Conservation (phyloP, 1,139 yeast genomes). For the Candida buenavistaensis region DNA sequence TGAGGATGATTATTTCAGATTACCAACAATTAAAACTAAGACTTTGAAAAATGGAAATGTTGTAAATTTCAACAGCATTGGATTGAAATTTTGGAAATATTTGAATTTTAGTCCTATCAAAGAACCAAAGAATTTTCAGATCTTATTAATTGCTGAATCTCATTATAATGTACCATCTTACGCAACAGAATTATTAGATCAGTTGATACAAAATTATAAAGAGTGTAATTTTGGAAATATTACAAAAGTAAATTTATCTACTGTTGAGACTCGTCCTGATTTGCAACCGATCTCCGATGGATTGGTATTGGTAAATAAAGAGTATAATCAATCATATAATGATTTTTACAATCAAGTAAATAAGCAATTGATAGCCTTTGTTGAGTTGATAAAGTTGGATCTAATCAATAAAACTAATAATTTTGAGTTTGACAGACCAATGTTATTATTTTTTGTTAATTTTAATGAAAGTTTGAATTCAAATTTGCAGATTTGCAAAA, state of each 20-base stretch:
- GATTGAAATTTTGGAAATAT: slow-evolving; percentile 53
- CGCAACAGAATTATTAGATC: slow-evolving; percentile 37
- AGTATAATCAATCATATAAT: slow-evolving; percentile 22
- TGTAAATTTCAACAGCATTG: slow-evolving; percentile 37
- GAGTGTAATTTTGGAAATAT: slow-evolving; percentile 52
- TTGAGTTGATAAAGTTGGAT: slow-evolving; percentile 38
- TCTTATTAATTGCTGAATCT: slow-evolving; percentile 47
- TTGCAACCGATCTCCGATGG: slow-evolving; percentile 36
- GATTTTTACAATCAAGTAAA: slow-evolving; percentile 32
- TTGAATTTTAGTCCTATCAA: slow-evolving; percentile 57
- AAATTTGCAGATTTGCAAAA: slow-evolving; percentile 45
- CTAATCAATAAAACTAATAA: slow-evolving; percentile 42
- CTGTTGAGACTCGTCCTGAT: slow-evolving; percentile 33
- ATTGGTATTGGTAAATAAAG: slow-evolving; percentile 28
- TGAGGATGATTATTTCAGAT: slow-evolving; percentile 23
- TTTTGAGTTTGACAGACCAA: slow-evolving; percentile 46
- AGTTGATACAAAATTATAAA: slow-evolving; percentile 42
- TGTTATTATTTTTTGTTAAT: slow-evolving; percentile 48
- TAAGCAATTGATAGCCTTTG: slow-evolving; percentile 29
- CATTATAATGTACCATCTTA: slow-evolving; percentile 18
- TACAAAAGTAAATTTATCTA: slow-evolving; percentile 30
- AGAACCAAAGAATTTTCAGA: slow-evolving; percentile 48
- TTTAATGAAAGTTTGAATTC: slow-evolving; percentile 48
- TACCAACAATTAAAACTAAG: slow-evolving; percentile 27
- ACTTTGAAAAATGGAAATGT: slow-evolving; percentile 32